Conservation (phyloP, 2,329 filamentous ascomycete species). For the Fusarium sp. region DNA sequence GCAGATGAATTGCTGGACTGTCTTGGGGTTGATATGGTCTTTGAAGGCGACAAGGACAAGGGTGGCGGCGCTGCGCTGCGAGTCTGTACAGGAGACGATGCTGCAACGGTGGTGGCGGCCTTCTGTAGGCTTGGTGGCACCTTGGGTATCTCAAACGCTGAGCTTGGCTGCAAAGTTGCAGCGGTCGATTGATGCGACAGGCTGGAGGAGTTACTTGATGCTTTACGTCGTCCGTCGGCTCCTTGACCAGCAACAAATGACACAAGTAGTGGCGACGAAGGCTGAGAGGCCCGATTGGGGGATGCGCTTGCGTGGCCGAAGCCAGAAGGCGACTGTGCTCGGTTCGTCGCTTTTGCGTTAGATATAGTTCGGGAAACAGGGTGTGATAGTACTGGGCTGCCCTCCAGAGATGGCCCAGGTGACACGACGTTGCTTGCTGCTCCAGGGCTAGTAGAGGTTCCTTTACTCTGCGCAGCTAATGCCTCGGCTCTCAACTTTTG, state of each 20-base stretch:
- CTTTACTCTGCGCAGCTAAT: slow-evolving; percentile 74
- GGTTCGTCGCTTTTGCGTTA: slow-evolving; percentile 79
- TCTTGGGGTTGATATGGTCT: slow-evolving; percentile 69
- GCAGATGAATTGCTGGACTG: slow-evolving; percentile 72
- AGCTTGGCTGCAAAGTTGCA: slow-evolving; percentile 74
- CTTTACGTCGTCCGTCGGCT: slow-evolving; percentile 84
- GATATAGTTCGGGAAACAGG: slow-evolving; percentile 86
- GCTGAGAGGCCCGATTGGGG: slow-evolving; percentile 81
- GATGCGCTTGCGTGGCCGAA: slow-evolving; percentile 85
- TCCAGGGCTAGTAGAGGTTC: slow-evolving; percentile 59
- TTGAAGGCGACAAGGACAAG: slow-evolving; percentile 71
- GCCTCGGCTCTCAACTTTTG: slow-evolving; percentile 95
- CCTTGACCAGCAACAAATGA: slow-evolving; percentile 91
- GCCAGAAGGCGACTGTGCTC: slow-evolving; percentile 88
- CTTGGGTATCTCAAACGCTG: slow-evolving; percentile 78
- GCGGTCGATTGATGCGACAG: slow-evolving; percentile 78
- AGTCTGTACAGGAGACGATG: slow-evolving; percentile 69
- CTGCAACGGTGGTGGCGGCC: slow-evolving; percentile 65
- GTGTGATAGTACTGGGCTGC: slow-evolving; percentile 84
- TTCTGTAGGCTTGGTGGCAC: slow-evolving; percentile 70
- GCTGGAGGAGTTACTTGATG: slow-evolving; percentile 88
- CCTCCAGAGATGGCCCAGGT: slow-evolving; percentile 79
- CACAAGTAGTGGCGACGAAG: slow-evolving; percentile 83
- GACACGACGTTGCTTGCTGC: slow-evolving; percentile 61
- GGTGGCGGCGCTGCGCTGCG: slow-evolving; percentile 63